Percentiles rank a stretch among this genome's conserved stretches.
Evolutionary conservation across 2,329 filamentous ascomycete species (phyloP).

Genomic region (Aspergillus quadrilineatus): DNA sequence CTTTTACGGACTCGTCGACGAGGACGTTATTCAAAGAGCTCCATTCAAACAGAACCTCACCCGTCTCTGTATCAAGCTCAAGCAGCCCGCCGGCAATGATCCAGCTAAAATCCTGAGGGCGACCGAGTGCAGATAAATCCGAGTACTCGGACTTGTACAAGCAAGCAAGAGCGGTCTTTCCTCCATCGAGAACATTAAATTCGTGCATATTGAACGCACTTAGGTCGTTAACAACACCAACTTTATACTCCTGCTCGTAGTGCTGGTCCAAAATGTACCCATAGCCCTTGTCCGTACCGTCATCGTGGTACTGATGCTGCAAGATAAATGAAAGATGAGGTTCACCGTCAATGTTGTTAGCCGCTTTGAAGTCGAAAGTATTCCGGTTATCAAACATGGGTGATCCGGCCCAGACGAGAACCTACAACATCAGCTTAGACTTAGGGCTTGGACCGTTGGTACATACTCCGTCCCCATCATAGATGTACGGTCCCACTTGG

Average conservation of each 20-base stretch:
- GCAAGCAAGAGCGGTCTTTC: constrained; percentile 34
- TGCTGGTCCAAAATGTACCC: constrained; percentile 50
- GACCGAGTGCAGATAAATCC: constrained; percentile 30
- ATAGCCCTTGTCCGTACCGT: constrained; percentile 42
- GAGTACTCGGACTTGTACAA: constrained; percentile 23
- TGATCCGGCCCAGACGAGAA: constrained; percentile 50
- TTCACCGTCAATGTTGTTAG: constrained; percentile 43
- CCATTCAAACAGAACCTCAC: constrained; percentile 38
- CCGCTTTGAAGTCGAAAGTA: constrained; percentile 49
- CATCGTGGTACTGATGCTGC: constrained; percentile 28
- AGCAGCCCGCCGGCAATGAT: constrained; percentile 36
- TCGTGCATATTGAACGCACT: constrained; percentile 43
- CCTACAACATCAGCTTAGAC: constrained; percentile 15
- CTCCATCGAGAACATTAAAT: constrained; percentile 39
- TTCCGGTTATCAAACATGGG: constrained; percentile 48
- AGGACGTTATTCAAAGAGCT: constrained; percentile 32
- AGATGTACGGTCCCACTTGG: constrained; percentile 51
- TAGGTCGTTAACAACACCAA: constrained; percentile 26
- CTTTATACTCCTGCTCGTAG: constrained; percentile 45
- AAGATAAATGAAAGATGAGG: constrained; percentile 52
- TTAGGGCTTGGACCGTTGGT: background rate
- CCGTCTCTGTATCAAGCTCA: constrained; percentile 38
- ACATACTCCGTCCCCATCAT: constrained; percentile 48
- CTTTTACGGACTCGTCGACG: constrained; percentile 33
- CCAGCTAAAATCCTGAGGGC: constrained; percentile 31